Conservation (phyloP, 2,329 filamentous ascomycete genomes). For the Fusarium pseudocircinatum region DNA sequence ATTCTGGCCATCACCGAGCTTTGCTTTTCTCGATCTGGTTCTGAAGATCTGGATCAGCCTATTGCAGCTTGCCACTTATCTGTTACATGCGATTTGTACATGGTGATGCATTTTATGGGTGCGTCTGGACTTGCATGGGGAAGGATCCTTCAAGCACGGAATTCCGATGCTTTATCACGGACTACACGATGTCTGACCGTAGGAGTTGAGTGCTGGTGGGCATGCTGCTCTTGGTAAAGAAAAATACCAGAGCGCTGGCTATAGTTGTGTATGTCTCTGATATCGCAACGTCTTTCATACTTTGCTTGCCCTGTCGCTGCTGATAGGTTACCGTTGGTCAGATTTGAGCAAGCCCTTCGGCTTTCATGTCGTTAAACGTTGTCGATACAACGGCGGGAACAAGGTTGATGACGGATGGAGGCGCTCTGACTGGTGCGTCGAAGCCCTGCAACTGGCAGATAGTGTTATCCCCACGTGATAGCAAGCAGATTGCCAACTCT, state of each 20-base stretch:
- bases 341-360: background rate
- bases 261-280: no score
- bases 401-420: background rate
- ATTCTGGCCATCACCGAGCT: background rate
- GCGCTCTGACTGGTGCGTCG: background rate
- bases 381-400: background rate
- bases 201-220: background rate
- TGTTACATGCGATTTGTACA: background rate
- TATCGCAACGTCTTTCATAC: no score
- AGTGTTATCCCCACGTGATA: background rate
- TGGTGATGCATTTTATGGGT: background rate
- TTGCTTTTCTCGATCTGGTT: background rate
- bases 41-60: background rate
- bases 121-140: background rate
- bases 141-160: background rate
- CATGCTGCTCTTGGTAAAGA: background rate
- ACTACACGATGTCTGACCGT: background rate
- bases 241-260: rapidly evolving
- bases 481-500: background rate
- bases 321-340: background rate
- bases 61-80: background rate
- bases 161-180: background rate
- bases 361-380: background rate
- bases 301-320: no score
- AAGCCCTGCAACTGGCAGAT: background rate